phyloP scores from a whole-genome alignment of 2,329 filamentous ascomycete species.

The Aquanectria penicillioides region DNA sequence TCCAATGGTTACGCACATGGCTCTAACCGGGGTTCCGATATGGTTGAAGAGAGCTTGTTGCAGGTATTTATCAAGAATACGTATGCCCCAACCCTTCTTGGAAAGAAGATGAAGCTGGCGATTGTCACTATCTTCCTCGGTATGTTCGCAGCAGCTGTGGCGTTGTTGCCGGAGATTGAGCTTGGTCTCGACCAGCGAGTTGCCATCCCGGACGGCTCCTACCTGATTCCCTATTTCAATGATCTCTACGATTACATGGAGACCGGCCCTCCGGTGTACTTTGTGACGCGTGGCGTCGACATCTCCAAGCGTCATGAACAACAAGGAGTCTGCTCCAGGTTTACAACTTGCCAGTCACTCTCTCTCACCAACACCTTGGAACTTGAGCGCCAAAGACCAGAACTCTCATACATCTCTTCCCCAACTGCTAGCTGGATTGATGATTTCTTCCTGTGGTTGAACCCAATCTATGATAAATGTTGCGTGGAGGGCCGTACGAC shows the following conservation, averaged over 20 bases:
- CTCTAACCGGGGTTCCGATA: conserved; percentile 71
- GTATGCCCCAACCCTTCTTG: conserved; percentile 85
- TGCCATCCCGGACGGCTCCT: conserved; percentile 92
- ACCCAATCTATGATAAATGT: conserved; percentile 77
- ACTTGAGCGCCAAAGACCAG: conserved; percentile 88
- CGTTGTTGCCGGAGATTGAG: conserved; percentile 83
- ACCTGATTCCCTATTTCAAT: conserved; percentile 95
- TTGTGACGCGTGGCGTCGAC: conserved; percentile 86
- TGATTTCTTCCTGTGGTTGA: conserved; percentile 97
- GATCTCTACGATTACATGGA: conserved; percentile 94
- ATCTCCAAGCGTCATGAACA: conserved; percentile 80
- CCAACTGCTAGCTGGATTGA: conserved; percentile 96
- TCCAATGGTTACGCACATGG: conserved; percentile 66
- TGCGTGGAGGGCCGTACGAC: conserved; percentile 76
- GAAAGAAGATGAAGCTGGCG: conserved; percentile 79
- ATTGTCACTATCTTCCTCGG: conserved; percentile 87
- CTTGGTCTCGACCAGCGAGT: conserved; percentile 95
- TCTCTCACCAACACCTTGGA: conserved; percentile 92
- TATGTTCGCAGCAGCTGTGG: conserved; percentile 84
- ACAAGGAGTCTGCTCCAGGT: conserved; percentile 88
- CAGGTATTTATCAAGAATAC: conserved; percentile 90
- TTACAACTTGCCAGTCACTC: conserved; percentile 85
- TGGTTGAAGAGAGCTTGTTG: conserved; percentile 83
- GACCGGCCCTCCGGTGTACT: conserved; percentile 93
- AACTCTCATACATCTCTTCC: conserved; percentile 87